Evolutionary conservation across 2,329 filamentous ascomycete genomes (phyloP), one percentile per base, ranked within the genome.

Genomic region (Canariomyces notabilis): DNA sequence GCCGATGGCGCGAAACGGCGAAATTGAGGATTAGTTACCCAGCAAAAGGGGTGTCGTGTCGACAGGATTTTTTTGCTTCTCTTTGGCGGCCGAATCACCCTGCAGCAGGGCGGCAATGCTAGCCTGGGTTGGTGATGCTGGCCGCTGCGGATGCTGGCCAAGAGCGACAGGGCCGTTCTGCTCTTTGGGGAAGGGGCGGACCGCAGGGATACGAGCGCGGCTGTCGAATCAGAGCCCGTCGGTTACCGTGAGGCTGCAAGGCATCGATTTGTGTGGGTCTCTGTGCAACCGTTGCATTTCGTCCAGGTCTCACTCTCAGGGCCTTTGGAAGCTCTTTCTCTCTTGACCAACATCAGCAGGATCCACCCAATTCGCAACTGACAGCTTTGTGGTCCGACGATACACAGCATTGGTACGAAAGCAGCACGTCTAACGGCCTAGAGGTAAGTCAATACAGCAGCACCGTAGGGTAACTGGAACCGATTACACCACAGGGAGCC

Each of bases 191-290:
- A 42, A 47, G 43, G 45, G 50, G 41, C 54, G 44, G 46, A 51
- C 31, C 44, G 45, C 15, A 41, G 35, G 40, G 20, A 34, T 48
- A 46, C 32, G 46, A 45, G 19, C 47, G 18, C 43, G n/a, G n/a
- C 38, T 37, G 51, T 35, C 64, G 59, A 65, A 67, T 66, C 56
- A 63, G 42, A 47, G 32, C 16, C 14, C 47, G 21, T 48, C 23
- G 31, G 12, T 36, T 19, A 37, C 32, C 37, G 45, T 64, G 58
- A 68, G 66, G 65, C 65, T 59, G 57, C 58, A 63, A 67, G 66
- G 64, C 66, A 67, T 57, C 62, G 63, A 67, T 19, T 29, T 8
- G 26, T 9, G 4, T 29, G 7, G 4, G 4, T 29, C 26, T 5
- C 26, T 29, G 37, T 20, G 8, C 26, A 12, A 29, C 26, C 14